Conservation (phyloP, 331 rosid species). For the Quercus phellos region DNA sequence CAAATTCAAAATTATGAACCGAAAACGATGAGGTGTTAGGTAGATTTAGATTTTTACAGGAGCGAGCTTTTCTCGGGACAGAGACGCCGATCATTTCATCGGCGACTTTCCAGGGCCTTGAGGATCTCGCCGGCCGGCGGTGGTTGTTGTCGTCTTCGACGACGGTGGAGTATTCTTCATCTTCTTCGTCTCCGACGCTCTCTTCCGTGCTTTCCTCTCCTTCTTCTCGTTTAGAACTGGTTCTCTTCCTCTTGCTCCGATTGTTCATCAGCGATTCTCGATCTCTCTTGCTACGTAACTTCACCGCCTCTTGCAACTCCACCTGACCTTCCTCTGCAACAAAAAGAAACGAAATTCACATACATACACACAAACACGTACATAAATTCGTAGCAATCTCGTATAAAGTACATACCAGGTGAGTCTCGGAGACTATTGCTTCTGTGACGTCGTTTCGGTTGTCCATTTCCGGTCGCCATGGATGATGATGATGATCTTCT, state of each 20-base stretch:
- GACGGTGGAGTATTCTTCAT: conserved; percentile 31
- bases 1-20: background rate
- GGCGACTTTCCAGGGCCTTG: conserved; percentile 25
- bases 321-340: conserved; percentile 33
- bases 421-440: conserved; percentile 34
- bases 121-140: conserved; percentile 35
- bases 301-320: conserved; percentile 36
- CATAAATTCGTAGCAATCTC: background rate
- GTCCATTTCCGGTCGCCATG: conserved; percentile 29
- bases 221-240: conserved; percentile 30
- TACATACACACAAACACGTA: background rate
- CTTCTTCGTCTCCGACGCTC: conserved; percentile 38
- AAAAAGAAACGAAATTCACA: background rate
- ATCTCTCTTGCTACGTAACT: conserved; percentile 23
- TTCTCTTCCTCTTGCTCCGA: conserved; percentile 46
- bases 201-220: conserved; percentile 39
- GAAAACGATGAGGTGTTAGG: background rate
- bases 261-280: conserved; percentile 21
- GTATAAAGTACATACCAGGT: conserved; percentile 29
- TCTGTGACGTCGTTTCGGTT: conserved; percentile 30
- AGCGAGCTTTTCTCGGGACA: conserved; percentile 80
- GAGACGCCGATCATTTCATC: conserved; percentile 50
- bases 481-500: conserved; percentile 36
- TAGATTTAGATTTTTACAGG: conserved; percentile 34
- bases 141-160: conserved; percentile 26